Percentiles rank a stretch among this genome's conserved stretches.
phyloP scores from a whole-genome alignment of 2,329 filamentous ascomycete species.

The Diaporthe ilicicola region DNA sequence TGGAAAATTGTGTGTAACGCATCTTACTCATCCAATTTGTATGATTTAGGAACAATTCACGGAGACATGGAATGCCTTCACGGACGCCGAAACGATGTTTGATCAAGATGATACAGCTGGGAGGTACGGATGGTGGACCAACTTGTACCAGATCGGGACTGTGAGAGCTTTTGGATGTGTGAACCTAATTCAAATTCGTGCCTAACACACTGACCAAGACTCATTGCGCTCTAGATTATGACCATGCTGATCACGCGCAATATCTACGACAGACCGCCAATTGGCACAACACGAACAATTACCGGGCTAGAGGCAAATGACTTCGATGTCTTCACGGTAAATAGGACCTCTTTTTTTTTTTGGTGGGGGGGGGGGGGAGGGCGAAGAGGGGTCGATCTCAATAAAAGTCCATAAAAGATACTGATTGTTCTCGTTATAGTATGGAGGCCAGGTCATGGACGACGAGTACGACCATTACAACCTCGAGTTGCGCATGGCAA shows the following conservation, averaged over 20 bases:
- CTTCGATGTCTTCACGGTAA: neutral
- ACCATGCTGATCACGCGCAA: neutral
- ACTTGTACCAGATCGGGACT: neutral
- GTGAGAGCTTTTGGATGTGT: neutral
- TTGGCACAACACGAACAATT: neutral
- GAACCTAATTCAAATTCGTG: too few relatives aligned
- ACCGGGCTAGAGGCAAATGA: neutral
- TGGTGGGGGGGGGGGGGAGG: too few relatives aligned
- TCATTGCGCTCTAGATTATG: neutral
- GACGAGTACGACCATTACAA: neutral
- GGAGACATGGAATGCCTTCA: neutral
- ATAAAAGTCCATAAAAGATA: too few relatives aligned
- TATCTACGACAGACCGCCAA: neutral
- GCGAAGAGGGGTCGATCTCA: neutral
- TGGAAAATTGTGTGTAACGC: neutral
- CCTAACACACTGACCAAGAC: neutral
- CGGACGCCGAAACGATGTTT: neutral
- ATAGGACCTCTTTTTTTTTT: neutral
- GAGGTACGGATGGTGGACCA: constrained; percentile 7
- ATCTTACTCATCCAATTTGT: neutral
- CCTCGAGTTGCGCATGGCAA: neutral
- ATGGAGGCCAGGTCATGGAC: neutral
- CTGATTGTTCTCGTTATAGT: neutral
- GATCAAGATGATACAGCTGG: neutral
- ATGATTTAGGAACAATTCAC: neutral